Base-by-base conservation (phyloP, 2,329 filamentous ascomycete genomes). In the Cordyceps pruinosa region DNA sequence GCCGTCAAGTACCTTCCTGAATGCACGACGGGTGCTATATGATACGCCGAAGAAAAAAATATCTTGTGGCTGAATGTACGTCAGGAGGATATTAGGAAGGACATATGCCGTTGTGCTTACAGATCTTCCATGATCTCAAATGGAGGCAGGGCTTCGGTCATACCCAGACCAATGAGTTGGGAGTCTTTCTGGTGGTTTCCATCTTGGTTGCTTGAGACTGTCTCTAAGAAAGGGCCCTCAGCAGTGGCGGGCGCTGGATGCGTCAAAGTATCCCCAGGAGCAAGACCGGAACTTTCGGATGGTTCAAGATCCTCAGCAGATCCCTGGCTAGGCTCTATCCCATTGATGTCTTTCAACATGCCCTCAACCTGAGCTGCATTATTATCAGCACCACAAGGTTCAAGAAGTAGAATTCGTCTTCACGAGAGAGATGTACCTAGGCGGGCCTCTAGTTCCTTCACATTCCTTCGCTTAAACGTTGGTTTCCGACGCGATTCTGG, bases 401-500 rank as follows among this genome's bases (percentile, higher is more conserved):
- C 21, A 6, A 17, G 17, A 21, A 32, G 32, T 5, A 34, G 9
- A 41, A 54, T 2, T 35, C 4, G 6, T 35, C 13, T 21, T 28
- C 15, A 10, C 25, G 15, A 19, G 52, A 49, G 32, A 41, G 19
- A 52, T 76, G 62, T 83, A 94, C 89, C 88, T 68, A 97, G 75
- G 66, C 93, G 83, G 62, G 90, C 90, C 71, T 97, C 93, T 58
- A 97, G 76, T 68, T 94, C 87, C 74, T 89, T 94, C 60, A 96
- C 92, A 71, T 96, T 96, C 63, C 89, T 86, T 66, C 91, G 80
- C 75, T 95, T 96, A 21, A 89, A 87, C 5, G 90, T 88, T 56
- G 90, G 89, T 75, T 96, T 96, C 73, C 90, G 86, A 66, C 91
- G 81, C 57, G 91, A 88, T 73, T 95, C 90, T 60, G 95, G 92